phyloP scores from a whole-genome alignment of 108 stramenopile species.

The Chaetoceros muelleri region DNA sequence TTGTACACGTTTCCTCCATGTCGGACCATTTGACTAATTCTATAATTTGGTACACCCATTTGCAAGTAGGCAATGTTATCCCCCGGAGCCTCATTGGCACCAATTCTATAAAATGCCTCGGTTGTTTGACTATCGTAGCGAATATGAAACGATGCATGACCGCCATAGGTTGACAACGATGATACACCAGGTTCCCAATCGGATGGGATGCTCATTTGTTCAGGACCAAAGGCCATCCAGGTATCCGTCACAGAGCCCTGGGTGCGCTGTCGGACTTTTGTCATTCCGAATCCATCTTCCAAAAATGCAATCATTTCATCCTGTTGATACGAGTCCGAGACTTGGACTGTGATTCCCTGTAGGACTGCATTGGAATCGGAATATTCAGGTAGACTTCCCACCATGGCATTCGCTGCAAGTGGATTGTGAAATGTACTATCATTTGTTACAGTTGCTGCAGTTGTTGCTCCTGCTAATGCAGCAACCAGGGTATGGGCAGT shows the following conservation, averaged over 20 bases:
- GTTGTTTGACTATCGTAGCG: constrained; percentile 46
- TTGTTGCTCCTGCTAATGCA: too few species aligned
- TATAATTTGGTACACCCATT: constrained; percentile 70
- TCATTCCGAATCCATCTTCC: constrained; percentile 40
- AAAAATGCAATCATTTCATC: constrained; percentile 62
- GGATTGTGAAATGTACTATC: too few species aligned
- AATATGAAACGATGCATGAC: constrained; percentile 68
- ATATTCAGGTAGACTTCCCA: constrained; percentile 59
- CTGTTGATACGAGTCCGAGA: constrained; percentile 46
- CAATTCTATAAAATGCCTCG: constrained; percentile 35
- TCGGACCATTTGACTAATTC: constrained; percentile 72
- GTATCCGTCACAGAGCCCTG: constrained; percentile 23
- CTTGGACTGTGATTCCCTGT: constrained; percentile 55
- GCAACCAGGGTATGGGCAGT: too few species aligned
- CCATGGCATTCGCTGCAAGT: constrained; percentile 31
- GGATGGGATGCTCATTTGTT: constrained; percentile 52
- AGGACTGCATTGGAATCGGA: constrained; percentile 52
- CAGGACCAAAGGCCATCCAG: constrained; percentile 82
- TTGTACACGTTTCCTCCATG: constrained; percentile 68
- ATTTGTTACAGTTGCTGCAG: too few species aligned
- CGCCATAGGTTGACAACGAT: constrained; percentile 65
- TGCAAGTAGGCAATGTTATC: constrained; percentile 72
- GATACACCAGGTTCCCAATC: constrained; percentile 61
- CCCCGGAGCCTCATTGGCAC: constrained; percentile 53
- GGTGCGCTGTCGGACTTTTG: constrained; percentile 23